Percentiles rank a stretch among this genome's conserved stretches.
phyloP scores from a whole-genome alignment of 805 yeast genomes.

The Brettanomyces custersianus region DNA sequence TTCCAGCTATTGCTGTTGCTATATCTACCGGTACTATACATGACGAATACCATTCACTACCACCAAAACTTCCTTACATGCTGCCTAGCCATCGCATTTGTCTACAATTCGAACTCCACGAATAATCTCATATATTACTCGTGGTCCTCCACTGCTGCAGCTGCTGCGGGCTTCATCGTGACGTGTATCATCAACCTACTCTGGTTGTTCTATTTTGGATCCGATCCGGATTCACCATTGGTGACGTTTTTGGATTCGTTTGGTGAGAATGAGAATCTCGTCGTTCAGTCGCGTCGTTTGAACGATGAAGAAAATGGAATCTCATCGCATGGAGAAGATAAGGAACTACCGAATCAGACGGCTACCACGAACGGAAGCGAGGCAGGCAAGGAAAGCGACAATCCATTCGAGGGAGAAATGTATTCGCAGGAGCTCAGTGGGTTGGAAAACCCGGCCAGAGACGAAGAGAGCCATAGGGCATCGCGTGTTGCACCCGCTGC shows the following conservation, averaged over 20 bases:
- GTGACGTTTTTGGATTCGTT: conserved; percentile 81
- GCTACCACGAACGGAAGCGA: neutral
- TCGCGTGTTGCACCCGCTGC: conserved; percentile 5
- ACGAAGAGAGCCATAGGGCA: conserved; percentile 19
- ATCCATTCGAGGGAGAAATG: conserved; percentile 3
- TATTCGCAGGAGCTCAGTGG: conserved; percentile 8
- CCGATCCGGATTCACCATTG: conserved; percentile 81
- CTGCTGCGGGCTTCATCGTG: conserved; percentile 87
- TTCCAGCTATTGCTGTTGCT: conserved; percentile 60
- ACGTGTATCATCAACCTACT: conserved; percentile 71
- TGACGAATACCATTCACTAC: conserved; percentile 53
- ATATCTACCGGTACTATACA: conserved; percentile 42
- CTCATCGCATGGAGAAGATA: no score
- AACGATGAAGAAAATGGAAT: neutral
- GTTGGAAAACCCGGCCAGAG: conserved; percentile 20
- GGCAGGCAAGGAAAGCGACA: conserved; percentile 1
- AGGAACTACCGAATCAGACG: neutral
- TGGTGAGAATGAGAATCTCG: conserved; percentile 33
- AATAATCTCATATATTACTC: conserved; percentile 67
- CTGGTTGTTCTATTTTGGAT: conserved; percentile 87
- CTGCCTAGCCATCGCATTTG: conserved; percentile 58
- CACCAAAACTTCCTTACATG: conserved; percentile 56
- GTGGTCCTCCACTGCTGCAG: conserved; percentile 65
- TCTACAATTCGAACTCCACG: conserved; percentile 79
- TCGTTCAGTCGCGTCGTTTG: neutral